Conservation (phyloP, 2,329 filamentous ascomycete genomes). For the Alternaria incomplexa region DNA sequence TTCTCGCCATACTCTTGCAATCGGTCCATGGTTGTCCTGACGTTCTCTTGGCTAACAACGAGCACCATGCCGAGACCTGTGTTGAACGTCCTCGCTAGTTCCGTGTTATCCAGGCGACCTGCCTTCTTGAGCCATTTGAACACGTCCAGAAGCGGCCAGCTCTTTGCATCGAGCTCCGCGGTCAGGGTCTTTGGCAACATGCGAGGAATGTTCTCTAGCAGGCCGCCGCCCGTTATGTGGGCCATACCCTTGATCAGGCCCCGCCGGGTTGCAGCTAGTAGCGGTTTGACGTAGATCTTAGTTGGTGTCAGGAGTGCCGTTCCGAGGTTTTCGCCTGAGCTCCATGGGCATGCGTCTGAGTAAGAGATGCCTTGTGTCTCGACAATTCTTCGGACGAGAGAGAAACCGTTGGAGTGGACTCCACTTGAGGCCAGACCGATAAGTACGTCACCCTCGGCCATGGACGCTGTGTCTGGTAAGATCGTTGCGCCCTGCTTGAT, state of each 20-base stretch:
- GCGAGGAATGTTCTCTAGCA: constrained; percentile 91
- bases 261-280: constrained; percentile 69
- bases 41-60: constrained; percentile 73
- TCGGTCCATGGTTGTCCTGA: constrained; percentile 63
- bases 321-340: constrained; percentile 67
- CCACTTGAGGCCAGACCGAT: constrained; percentile 85
- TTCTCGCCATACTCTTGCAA: constrained; percentile 75
- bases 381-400: constrained; percentile 89
- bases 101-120: constrained; percentile 72
- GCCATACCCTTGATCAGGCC: constrained; percentile 86
- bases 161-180: constrained; percentile 77
- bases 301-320: constrained; percentile 85
- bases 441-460: constrained; percentile 83
- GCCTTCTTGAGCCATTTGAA: constrained; percentile 84
- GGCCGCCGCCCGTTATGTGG: constrained; percentile 94
- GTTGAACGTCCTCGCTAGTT: constrained; percentile 96
- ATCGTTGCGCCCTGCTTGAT: constrained; percentile 70
- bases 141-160: constrained; percentile 78
- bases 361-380: constrained; percentile 75
- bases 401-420: constrained; percentile 96
- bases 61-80: constrained; percentile 93
- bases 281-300: constrained; percentile 86
- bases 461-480: constrained; percentile 76
- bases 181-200: constrained; percentile 83
- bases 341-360: constrained; percentile 78